Conservation (phyloP, 768 basidiomycete genomes). For the Plicaturopsis crispa region DNA sequence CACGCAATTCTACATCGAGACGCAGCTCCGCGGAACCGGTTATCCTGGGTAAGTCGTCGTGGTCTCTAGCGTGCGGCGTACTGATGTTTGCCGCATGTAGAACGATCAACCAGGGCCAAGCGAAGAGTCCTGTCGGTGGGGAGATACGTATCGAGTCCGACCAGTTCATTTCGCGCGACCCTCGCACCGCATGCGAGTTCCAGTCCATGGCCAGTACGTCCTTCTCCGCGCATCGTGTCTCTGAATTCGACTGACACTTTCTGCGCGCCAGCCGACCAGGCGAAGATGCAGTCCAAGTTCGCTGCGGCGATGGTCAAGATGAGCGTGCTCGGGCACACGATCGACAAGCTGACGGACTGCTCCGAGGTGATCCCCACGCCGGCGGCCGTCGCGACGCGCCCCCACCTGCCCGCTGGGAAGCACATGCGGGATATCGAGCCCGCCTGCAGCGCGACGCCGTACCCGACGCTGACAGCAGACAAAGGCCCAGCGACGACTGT, state of each 20-base stretch:
- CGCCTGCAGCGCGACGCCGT: constrained; percentile 17
- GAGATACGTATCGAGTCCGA: constrained; percentile 40
- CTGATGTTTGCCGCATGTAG: constrained; percentile 20
- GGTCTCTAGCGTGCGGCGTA: no score
- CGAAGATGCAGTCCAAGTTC: constrained; percentile 17
- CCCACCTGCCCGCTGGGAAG: constrained; percentile 23
- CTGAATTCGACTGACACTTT: no score
- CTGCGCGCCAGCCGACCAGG: constrained; percentile 17
- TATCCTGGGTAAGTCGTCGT: constrained; percentile 33
- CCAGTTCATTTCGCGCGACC: constrained; percentile 22
- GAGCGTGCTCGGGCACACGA: constrained; percentile 19
- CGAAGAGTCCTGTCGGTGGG: constrained; percentile 28
- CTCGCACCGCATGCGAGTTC: constrained; percentile 40
- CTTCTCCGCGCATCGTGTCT: no score
- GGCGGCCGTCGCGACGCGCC: constrained; percentile 6
- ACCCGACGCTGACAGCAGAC: constrained; percentile 16
- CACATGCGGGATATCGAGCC: constrained; percentile 18
- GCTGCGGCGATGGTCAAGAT: constrained; percentile 25
- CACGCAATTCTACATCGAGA: constrained; percentile 38
- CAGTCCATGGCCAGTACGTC: constrained; percentile 35
- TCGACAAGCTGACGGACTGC: constrained; percentile 17
- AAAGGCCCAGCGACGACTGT: constrained; percentile 13
- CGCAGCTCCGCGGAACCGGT: constrained; percentile 32
- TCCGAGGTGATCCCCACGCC: constrained; percentile 12
- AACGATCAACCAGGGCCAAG: constrained; percentile 30